phyloP scores from a whole-genome alignment of 768 basidiomycete species.

The Trametes punicea region DNA sequence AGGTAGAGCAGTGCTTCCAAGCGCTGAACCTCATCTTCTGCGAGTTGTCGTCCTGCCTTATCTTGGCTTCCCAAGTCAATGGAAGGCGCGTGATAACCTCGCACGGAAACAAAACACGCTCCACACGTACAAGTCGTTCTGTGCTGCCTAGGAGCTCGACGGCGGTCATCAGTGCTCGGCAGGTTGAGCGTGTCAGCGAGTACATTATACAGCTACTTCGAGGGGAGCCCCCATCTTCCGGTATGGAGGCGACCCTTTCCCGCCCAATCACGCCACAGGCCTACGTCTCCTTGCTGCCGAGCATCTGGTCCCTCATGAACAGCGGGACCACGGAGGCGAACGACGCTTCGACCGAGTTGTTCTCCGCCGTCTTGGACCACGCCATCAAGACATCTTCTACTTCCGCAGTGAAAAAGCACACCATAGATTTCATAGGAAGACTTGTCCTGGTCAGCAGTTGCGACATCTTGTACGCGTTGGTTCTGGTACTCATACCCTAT shows the following conservation, averaged over 20 bases:
- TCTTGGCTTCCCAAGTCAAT: slow-evolving; percentile 34
- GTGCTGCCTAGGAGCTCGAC: not conserved
- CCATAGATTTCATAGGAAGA: slow-evolving; percentile 73
- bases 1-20: slow-evolving; percentile 64
- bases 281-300: slow-evolving; percentile 71
- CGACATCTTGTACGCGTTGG: not conserved
- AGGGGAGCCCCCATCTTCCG: slow-evolving; percentile 37
- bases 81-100: not conserved
- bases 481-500: too few relatives aligned
- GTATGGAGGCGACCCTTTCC: slow-evolving; percentile 30
- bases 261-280: slow-evolving; percentile 50
- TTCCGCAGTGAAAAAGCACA: slow-evolving; percentile 60
- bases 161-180: slow-evolving; percentile 25
- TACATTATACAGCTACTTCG: slow-evolving; percentile 60
- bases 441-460: slow-evolving; percentile 57
- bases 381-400: slow-evolving; percentile 54
- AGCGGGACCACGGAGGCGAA: not conserved
- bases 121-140: not conserved
- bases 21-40: slow-evolving; percentile 76
- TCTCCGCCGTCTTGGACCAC: slow-evolving; percentile 63
- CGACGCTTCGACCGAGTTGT: slow-evolving; percentile 33
- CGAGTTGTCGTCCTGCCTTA: slow-evolving; percentile 65
- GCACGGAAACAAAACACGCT: not conserved
- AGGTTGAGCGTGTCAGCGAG: slow-evolving; percentile 50
- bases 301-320: slow-evolving; percentile 73